Base-by-base conservation (phyloP, 768 basidiomycete species). In the Leccinum truebloodii region DNA sequence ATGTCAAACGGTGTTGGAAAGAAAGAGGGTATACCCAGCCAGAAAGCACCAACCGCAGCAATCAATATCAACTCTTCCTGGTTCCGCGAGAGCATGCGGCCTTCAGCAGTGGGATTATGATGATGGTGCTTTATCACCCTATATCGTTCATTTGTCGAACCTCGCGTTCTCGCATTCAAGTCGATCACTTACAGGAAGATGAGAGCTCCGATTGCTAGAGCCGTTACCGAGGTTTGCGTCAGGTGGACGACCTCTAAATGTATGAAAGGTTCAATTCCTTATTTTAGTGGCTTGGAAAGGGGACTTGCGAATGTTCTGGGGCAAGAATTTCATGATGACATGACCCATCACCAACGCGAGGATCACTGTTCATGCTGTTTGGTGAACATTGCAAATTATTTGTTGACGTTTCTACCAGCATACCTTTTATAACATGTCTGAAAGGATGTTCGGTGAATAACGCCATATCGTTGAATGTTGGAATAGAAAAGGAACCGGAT, bases 31-130 rank as follows among this genome's bases (percentile, higher is more conserved):
- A 71, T 71, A 91, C 91, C 89, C 54, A 92, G 77, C 88, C 89
- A 92, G 69, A 89, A 83, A 59, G 92, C 75, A 12, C 86, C 89
- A 59, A 92, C 80, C 3, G 87, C 86, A 6, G 78, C 85, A 62
- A 93, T 87, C 72, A 93, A 68, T 20, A 88, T 76, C 73, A 85
- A 80, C 67, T 93, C 89, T 68, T 91, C 89, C 66, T 93, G 91
- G 58, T 79, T 79, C 65, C 84, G 85, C 50, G 87, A 85, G 66
- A 93, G 72, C 61, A 87, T 70, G 54, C 81, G 81, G 14, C 64
- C 67, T 14, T 86, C 88, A 68, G 75, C 10, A 18, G 0, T 9
- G 39, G 0, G 18, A 12, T 44, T 77, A 59, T 81, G 81, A 66
- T 91, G 84, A 68, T 92, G 84, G 68, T 92, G 89, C 75, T 87